Evolutionary conservation across 805 yeast genomes (phyloP).

Genomic region (Teunomyces atbi): DNA sequence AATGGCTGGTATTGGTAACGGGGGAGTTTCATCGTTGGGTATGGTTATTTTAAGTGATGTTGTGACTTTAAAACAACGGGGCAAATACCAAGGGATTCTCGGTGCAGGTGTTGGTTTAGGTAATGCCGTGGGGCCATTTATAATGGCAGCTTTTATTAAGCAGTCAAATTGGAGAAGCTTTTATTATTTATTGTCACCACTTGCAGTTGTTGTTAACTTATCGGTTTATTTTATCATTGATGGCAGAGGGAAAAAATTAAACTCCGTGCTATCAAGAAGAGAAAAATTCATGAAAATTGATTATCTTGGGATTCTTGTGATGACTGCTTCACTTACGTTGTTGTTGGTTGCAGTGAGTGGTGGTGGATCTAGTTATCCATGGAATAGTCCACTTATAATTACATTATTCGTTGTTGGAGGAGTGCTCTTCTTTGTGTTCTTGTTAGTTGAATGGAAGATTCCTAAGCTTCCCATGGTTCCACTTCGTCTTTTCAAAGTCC

Average conservation of each 20-base stretch:
- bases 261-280: constrained; percentile 25
- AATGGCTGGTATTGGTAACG: constrained; percentile 55
- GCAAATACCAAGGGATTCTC: constrained; percentile 55
- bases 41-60: constrained; percentile 57
- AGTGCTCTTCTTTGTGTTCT: constrained; percentile 37
- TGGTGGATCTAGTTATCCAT: constrained; percentile 58
- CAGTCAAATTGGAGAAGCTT: constrained; percentile 52
- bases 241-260: constrained; percentile 24
- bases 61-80: constrained; percentile 52
- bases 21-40: constrained; percentile 49
- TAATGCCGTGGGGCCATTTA: constrained; percentile 54
- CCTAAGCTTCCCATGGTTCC: constrained; percentile 58
- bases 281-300: constrained; percentile 49
- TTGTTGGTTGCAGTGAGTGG: constrained; percentile 57
- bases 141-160: constrained; percentile 50
- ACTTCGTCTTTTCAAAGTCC: constrained; percentile 37
- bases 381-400: constrained; percentile 47
- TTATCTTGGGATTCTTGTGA: constrained; percentile 48
- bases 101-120: constrained; percentile 53
- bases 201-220: constrained; percentile 30
- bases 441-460: constrained; percentile 49
- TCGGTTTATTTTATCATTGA: constrained; percentile 38
- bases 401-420: constrained; percentile 37
- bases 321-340: constrained; percentile 48
- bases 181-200: constrained; percentile 48